phyloP scores from a whole-genome alignment of 2,329 filamentous ascomycete species.

The Penicillium sp. region DNA sequence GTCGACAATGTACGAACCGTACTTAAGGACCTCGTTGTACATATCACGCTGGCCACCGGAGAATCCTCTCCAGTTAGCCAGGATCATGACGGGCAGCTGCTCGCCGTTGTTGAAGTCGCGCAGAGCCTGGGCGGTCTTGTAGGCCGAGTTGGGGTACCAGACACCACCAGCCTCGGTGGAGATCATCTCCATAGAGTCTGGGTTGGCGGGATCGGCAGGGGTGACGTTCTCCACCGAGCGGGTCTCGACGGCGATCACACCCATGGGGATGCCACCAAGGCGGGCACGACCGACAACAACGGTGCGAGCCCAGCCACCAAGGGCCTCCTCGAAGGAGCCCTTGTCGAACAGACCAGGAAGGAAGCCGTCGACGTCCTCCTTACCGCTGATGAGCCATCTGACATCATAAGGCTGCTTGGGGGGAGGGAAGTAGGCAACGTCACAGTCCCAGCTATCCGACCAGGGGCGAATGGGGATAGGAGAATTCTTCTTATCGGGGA shows the following conservation, averaged over 20 bases:
- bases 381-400: constrained; percentile 86
- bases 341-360: constrained; percentile 91
- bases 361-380: constrained; percentile 79
- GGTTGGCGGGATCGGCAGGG: constrained; percentile 94
- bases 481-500: constrained; percentile 90
- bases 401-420: constrained; percentile 88
- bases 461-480: constrained; percentile 89
- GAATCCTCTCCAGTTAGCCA: constrained; percentile 99
- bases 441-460: constrained; percentile 86
- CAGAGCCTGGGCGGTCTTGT: constrained; percentile 99
- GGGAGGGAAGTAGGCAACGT: constrained; percentile 75
- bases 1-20: constrained; percentile 98
- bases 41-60: constrained; percentile 98
- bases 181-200: constrained; percentile 95
- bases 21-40: constrained; percentile 99
- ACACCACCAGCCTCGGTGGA: constrained; percentile 94
- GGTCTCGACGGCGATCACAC: constrained; percentile 96
- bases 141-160: constrained; percentile 99
- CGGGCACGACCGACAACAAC: constrained; percentile 96
- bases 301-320: constrained; percentile 94
- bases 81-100: constrained; percentile 96
- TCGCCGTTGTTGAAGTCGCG: constrained; percentile 99
- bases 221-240: constrained; percentile 95
- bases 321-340: constrained; percentile 92
- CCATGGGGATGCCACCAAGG: constrained; percentile 94